Base-by-base conservation (phyloP, 2,329 filamentous ascomycete species). In the Dactylellina cionopaga region DNA sequence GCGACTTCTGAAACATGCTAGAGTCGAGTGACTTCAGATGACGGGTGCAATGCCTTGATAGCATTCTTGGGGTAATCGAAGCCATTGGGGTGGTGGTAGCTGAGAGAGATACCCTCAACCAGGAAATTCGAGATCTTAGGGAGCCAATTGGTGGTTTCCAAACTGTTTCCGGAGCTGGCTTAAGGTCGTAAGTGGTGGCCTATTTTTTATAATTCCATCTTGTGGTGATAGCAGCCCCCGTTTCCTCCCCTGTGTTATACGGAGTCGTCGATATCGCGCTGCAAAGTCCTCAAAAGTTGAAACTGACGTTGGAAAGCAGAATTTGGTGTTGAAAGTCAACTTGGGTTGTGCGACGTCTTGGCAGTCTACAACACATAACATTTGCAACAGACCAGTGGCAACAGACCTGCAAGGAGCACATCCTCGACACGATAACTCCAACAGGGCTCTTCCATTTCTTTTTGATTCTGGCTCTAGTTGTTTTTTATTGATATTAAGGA, bases 261-360 rank as follows among this genome's bases (percentile, higher is more conserved):
- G 41, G 24, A 41, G 27, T 33, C 13, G 43, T 39, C 46, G 44
- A 24, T 17, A 46, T 68, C 44, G 29, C 33, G 27, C 31, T 49
- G 31, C n/a, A 24, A 6, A 15, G 62, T 19, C 33, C 35, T 37
- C 35, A 11, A 68, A 31, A 43, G 31, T 44, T 51, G 47, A 64
- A 19, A 31, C 33, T 44, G 63, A 68, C 33, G 63, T 68, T 68
- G 17, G 33, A 52, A 51, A 41, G 49, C 63, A 68, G 63, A 68
- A 43, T 68, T 68, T 68, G 63, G 63, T 68, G 54, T 37, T 52
- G 46, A 51, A 4, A 33, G 51, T 37, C 41, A 35, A 51, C 25
- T 43, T 58, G 29, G 62, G 33, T 39, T 68, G 63, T 68, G 54
- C 46, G 44, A 68, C 63, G 46, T 68, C 63, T 68, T 68, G 63